Evolutionary conservation across 331 rosid species (phyloP), one percentile per base, ranked within the genome.

Genomic region (Pyrus hybrid): DNA sequence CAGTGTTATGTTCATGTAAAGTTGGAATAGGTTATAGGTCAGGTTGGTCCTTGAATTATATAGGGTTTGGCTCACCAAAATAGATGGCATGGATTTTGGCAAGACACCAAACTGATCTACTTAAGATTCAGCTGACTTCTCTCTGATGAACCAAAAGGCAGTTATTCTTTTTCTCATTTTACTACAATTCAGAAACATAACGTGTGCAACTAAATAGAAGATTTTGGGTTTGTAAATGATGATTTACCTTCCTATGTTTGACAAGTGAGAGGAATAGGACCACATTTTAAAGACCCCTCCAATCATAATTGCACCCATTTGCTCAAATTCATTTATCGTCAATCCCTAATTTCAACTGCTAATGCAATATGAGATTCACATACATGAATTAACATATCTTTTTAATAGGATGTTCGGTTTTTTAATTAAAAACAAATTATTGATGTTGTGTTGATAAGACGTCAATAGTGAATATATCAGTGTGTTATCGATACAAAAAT

Each of bases 271-370:
- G 12, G 43, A 84, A 79, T 74, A 77, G 93, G 95, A 86, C 95
- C 90, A 80, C 85, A 72, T 64, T 35, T 62, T 75, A 64, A n/a
- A 9, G 65, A 47, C 56, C 23, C 57, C 82, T 70, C 41, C 81
- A 74, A 54, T 68, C 88, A 82, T 80, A 72, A 91, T 87, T 76
- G 33, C 85, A 80, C 67, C 90, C 90, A 86, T 85, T 79, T 73
- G 80, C 70, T 80, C 29, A 80, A 64, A 11, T 57, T 68, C 22
- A 56, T 28, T 3, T 43, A 25, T 16, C 35, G 25, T 65, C 49
- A 11, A 33, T 10, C 23, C 28, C 14, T 57, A 57, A 22, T 57
- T 3, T 57, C 6, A 7, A 45, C 18, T 28, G 2, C 61, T 17
- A 51, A 12, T 51, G 45, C 23, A 28, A 37, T 49, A 41, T 70